Conservation (phyloP, 2,329 filamentous ascomycete genomes). For the Acephala macrosclerotiorum region DNA sequence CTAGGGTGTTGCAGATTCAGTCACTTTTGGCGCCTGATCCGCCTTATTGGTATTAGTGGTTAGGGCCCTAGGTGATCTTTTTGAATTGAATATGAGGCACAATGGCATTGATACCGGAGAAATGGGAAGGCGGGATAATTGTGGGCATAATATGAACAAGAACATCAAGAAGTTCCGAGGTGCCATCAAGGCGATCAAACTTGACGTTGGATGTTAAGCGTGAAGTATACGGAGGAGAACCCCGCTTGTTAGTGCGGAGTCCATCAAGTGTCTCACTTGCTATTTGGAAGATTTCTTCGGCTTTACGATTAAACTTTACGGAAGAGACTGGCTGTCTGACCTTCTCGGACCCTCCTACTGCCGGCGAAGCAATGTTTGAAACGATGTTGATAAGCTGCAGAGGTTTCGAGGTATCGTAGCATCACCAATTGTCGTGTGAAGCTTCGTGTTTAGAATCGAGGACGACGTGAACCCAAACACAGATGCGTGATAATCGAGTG, state of each 20-base stretch:
- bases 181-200: slow-evolving; percentile 1
- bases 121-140: not conserved
- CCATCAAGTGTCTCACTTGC: not conserved
- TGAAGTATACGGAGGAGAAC: not conserved
- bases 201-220: not conserved
- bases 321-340: not conserved
- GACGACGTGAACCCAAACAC: slow-evolving; percentile 4
- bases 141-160: not conserved
- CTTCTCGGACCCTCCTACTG: not conserved
- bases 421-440: not conserved
- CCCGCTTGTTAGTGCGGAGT: slow-evolving; percentile 1
- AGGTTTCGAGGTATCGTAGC: not conserved
- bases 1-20: slow-evolving; percentile 4
- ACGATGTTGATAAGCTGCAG: not conserved
- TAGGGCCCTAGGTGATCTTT: not conserved
- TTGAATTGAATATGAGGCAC: not conserved
- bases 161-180: not conserved
- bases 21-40: not conserved
- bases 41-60: not conserved
- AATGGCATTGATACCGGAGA: not conserved
- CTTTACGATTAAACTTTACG: not conserved
- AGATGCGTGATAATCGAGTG: not conserved
- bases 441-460: not conserved
- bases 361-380: not conserved
- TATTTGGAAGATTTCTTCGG: not conserved